Evolutionary conservation across 305 asterid genomes (phyloP), one percentile per base, ranked within the genome.

Genomic region (Euphrasia arctica): DNA sequence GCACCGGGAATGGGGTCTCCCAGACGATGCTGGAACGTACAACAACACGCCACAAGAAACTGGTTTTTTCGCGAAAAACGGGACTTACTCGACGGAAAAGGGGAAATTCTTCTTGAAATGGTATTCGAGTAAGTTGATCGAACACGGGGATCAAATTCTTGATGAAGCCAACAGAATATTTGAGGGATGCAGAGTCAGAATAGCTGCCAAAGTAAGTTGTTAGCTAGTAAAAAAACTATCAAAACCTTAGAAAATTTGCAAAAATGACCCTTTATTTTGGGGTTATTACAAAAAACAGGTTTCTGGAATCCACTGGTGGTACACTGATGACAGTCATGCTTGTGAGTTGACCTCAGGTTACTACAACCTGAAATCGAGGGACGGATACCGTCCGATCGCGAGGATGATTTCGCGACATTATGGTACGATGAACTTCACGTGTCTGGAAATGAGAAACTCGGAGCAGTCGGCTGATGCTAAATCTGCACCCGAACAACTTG

Each of bases 271-370:
- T 36, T 36, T 1, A 5, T 36, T 36, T 36, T 36, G 1, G 42
- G 9, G 2, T 36, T 0, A 36, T 36, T 36, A 36, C 8, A 11
- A 29, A 22, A 48, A 50, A 32, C 67, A 87, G 95, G 88, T 87
- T 5, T 75, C 93, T 7, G 95, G 93, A 2, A 83, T 88, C 66
- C 96, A 86, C 47, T 89, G 95, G 96, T 89, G 93, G 91, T 88
- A 88, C 75, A 62, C 34, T 0, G 85, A 89, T 63, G 76, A 75
- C 15, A 78, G 80, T 5, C 96, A 82, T 9, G 96, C 95, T 28
- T 85, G 94, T 5, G 96, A 88, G 80, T 66, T 83, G 48, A 85
- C 96, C 9, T 80, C 84, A 0, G 96, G 96, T 47, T 85, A 79
- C 77, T 85, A 83, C 56, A 88, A 85, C 76, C 32, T 73, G 70